Conservation (phyloP, 805 yeast species). For the Ogataea haglerorum region DNA sequence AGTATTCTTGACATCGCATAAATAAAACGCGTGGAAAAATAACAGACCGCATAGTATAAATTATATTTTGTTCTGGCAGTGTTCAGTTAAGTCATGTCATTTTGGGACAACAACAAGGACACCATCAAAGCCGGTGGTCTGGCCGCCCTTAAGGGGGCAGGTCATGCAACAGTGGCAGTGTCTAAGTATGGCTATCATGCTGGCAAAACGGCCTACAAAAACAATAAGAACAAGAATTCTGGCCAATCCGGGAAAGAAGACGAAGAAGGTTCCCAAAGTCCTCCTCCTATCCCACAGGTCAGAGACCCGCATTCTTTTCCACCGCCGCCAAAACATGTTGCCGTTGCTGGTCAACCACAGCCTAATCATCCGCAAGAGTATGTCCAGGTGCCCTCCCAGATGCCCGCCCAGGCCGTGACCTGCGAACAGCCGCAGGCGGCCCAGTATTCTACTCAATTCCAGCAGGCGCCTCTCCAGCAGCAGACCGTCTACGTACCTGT, state of each 20-base stretch:
- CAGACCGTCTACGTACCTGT: neutral
- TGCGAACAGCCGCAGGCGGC: constrained; percentile 7
- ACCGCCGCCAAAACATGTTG: constrained; percentile 27
- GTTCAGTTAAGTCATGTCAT: constrained; percentile 28
- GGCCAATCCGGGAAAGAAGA: constrained; percentile 13
- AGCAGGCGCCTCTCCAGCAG: neutral
- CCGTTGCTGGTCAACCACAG: constrained; percentile 18
- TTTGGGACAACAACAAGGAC: constrained; percentile 53
- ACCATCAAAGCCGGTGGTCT: constrained; percentile 47
- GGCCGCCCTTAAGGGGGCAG: constrained; percentile 49
- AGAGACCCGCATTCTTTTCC: constrained; percentile 36
- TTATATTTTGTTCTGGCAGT: constrained; percentile 1
- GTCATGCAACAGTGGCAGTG: constrained; percentile 46
- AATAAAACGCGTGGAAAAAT: constrained; percentile 11
- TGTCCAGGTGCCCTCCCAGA: constrained; percentile 5
- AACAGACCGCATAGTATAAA: neutral
- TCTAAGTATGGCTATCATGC: constrained; percentile 43
- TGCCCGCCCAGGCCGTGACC: constrained; percentile 1
- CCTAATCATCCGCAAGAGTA: constrained; percentile 17
- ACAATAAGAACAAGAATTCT: constrained; percentile 24
- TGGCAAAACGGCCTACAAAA: constrained; percentile 50
- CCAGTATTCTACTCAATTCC: neutral
- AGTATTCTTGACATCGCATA: constrained; percentile 29
- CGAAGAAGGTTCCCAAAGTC: constrained; percentile 12
- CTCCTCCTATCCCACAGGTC: constrained; percentile 21